A percentile compares a stretch with the other conserved stretches of the same genome.
These are phyloP conservation scores for Mercurialis annua DNA, from an alignment of 345 rosid genomes.

Conservation along the genomic window DNA sequence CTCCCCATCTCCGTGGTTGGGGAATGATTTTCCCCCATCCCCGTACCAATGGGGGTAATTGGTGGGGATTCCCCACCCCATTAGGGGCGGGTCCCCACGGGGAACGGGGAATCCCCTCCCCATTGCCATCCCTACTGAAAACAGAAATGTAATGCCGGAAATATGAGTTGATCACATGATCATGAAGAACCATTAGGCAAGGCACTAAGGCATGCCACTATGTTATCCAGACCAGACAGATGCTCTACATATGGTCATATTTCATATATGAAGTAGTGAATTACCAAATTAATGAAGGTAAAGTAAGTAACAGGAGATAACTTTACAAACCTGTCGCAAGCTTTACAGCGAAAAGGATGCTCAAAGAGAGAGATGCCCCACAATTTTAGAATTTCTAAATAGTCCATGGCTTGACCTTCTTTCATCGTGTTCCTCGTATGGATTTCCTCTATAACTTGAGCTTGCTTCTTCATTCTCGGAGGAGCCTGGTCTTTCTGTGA, in stretches of 20 bases:
- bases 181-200: too few relatives aligned
- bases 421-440: slow-evolving; percentile 59
- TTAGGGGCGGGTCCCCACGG: too few relatives aligned
- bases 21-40: too few relatives aligned
- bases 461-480: slow-evolving; percentile 82
- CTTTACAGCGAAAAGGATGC: slow-evolving; percentile 10
- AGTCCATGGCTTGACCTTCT: slow-evolving; percentile 41
- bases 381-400: slow-evolving; percentile 44
- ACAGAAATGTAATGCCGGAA: too few relatives aligned
- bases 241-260: neutral
- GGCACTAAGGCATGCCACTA: too few relatives aligned
- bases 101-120: too few relatives aligned
- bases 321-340: slow-evolving; percentile 19
- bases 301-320: slow-evolving; percentile 1
- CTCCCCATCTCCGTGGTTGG: too few relatives aligned
- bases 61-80: too few relatives aligned
- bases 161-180: too few relatives aligned
- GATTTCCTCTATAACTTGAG: slow-evolving; percentile 55
- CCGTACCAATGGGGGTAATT: too few relatives aligned
- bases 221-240: slow-evolving; percentile 12
- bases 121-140: too few relatives aligned
- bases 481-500: slow-evolving; percentile 92
- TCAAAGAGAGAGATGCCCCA: slow-evolving; percentile 69
- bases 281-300: neutral
- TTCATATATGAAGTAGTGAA: neutral